Conservation (phyloP, 2,329 filamentous ascomycete species). For the Diaporthe sp. region DNA sequence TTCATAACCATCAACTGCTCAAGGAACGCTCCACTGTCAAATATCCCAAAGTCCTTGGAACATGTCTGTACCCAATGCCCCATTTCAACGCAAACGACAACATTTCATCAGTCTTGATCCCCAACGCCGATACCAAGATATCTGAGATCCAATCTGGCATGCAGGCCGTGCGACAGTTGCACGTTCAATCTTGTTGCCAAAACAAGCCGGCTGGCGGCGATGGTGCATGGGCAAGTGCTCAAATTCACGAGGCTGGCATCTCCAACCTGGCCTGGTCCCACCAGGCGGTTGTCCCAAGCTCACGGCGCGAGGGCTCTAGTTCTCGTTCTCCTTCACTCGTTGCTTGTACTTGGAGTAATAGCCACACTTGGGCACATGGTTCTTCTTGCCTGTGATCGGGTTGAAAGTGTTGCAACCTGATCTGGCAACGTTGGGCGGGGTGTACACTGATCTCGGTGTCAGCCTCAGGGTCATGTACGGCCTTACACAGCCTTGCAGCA, state of each 20-base stretch:
- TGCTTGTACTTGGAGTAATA: slow-evolving; percentile 76
- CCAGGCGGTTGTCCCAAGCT: slow-evolving; percentile 24
- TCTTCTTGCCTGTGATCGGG: slow-evolving; percentile 77
- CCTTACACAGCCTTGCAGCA: slow-evolving; percentile 30
- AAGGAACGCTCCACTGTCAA: background rate
- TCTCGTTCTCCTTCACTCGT: slow-evolving; percentile 52
- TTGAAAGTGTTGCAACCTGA: slow-evolving; percentile 87
- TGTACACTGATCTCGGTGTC: slow-evolving; percentile 68
- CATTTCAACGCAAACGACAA: background rate
- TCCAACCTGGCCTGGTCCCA: background rate
- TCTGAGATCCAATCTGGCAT: background rate
- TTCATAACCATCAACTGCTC: background rate
- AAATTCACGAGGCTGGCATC: background rate
- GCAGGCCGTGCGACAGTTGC: background rate
- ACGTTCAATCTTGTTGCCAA: background rate
- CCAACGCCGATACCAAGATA: background rate
- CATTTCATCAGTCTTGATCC: background rate
- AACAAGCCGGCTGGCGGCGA: background rate
- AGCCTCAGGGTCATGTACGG: slow-evolving; percentile 6
- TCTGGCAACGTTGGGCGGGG: slow-evolving; percentile 87
- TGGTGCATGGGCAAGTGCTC: slow-evolving; percentile 1
- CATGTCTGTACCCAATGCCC: background rate
- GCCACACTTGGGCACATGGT: slow-evolving; percentile 75
- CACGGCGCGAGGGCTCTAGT: background rate
- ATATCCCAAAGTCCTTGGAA: background rate